A percentile compares a stretch with the other conserved stretches of the same genome.
These are phyloP conservation scores for Ananas comosus DNA, from an alignment of 176 grass and related monocot species.

Conservation along the genomic window DNA sequence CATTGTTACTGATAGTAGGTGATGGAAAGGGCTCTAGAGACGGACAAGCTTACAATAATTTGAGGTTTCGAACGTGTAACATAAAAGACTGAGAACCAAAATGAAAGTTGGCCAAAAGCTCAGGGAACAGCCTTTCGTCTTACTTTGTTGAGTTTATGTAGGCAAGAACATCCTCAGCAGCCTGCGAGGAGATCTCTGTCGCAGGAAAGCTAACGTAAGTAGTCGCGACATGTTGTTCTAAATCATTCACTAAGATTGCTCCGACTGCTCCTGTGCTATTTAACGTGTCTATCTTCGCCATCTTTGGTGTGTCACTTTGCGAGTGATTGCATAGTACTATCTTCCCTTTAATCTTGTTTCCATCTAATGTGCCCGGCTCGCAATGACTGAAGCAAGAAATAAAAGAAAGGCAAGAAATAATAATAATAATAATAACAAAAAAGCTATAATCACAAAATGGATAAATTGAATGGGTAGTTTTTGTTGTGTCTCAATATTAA, in stretches of 20 bases:
- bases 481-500: too few species aligned
- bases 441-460: too few species aligned
- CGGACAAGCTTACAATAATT: neutral
- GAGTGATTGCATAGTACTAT: constrained; percentile 71
- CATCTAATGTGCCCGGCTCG: constrained; percentile 47
- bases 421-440: too few species aligned
- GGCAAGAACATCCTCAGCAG: constrained; percentile 32
- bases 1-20: too few species aligned
- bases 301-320: constrained; percentile 30
- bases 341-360: constrained; percentile 52
- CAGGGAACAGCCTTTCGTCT: neutral
- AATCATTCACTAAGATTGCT: constrained; percentile 37
- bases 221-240: constrained; percentile 27
- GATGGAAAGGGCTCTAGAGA: neutral
- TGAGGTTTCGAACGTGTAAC: too few species aligned
- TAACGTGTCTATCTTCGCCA: constrained; percentile 36
- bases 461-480: too few species aligned
- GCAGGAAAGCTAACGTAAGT: constrained; percentile 45
- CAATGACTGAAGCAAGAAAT: constrained; percentile 45
- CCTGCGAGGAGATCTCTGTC: constrained; percentile 39
- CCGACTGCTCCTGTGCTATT: constrained; percentile 42
- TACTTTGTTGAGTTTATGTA: constrained; percentile 79
- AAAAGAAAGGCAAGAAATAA: neutral
- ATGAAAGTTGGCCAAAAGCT: neutral
- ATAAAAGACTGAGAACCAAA: too few species aligned